Conservation (phyloP, 23 red algal genomes). For the Gracilaria gracilis region DNA sequence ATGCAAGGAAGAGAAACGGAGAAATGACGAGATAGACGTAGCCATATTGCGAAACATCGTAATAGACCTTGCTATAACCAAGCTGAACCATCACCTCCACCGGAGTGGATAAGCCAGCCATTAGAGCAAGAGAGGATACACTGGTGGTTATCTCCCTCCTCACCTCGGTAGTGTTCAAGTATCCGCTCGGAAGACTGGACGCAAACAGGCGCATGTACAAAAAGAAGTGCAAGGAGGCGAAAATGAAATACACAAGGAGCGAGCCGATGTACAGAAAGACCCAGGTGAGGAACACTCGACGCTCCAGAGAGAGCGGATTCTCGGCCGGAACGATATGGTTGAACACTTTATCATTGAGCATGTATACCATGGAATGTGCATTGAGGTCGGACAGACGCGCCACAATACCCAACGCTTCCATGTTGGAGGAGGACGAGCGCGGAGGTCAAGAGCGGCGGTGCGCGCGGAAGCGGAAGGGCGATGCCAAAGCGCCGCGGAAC, state of each 20-base stretch:
- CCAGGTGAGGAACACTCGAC: slow-evolving; percentile 88
- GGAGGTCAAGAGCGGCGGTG: not conserved
- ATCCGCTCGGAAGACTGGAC: slow-evolving; percentile 34
- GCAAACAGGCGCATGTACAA: slow-evolving; percentile 67
- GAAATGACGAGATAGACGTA: slow-evolving; percentile 87
- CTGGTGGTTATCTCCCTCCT: slow-evolving; percentile 83
- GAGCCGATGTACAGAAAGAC: slow-evolving; percentile 89
- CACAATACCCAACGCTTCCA: slow-evolving; percentile 18
- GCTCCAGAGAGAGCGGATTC: slow-evolving; percentile 53
- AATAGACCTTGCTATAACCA: slow-evolving; percentile 89
- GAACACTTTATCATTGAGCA: slow-evolving; percentile 15
- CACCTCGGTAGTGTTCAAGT: slow-evolving; percentile 67
- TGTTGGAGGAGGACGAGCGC: not conserved
- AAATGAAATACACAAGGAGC: slow-evolving; percentile 87
- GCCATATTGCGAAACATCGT: slow-evolving; percentile 75
- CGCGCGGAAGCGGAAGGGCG: no score
- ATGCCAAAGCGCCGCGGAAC: no score
- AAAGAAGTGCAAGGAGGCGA: slow-evolving; percentile 77
- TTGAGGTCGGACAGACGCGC: slow-evolving; percentile 33
- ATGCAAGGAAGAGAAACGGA: slow-evolving; percentile 92
- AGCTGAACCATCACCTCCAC: slow-evolving; percentile 89
- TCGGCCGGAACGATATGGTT: slow-evolving; percentile 17
- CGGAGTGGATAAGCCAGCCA: slow-evolving; percentile 83
- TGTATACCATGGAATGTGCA: slow-evolving; percentile 7
- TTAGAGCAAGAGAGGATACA: slow-evolving; percentile 78